A percentile compares a stretch with the other conserved stretches of the same genome.
phyloP scores from a whole-genome alignment of 495 filamentous ascomycete genomes.

The Amphirosellinia nigrospora region DNA sequence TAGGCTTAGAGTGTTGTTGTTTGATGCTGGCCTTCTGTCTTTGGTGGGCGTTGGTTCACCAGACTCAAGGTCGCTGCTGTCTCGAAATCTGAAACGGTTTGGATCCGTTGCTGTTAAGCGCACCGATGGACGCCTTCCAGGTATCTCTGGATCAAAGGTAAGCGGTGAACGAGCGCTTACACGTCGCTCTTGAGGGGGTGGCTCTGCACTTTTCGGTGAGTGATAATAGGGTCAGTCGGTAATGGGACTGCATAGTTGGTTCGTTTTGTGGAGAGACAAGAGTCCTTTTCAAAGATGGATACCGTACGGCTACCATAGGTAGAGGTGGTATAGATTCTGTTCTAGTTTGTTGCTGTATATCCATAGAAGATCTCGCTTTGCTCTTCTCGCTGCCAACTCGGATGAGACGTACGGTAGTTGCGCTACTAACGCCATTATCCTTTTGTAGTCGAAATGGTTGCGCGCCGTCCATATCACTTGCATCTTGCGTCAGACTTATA shows the following conservation, averaged over 20 bases:
- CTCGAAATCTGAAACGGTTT: slow-evolving; percentile 37
- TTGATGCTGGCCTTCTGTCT: slow-evolving; percentile 15
- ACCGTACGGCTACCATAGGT: background rate
- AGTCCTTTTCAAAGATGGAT: background rate
- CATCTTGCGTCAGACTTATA: background rate
- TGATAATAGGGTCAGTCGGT: background rate
- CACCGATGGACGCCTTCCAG: background rate
- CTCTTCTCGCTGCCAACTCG: slow-evolving; percentile 33
- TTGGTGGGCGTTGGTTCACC: slow-evolving; percentile 31
- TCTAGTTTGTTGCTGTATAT: background rate
- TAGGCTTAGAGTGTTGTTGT: slow-evolving; percentile 30
- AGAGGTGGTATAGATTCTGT: slow-evolving; percentile 6
- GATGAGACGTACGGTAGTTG: slow-evolving; percentile 39
- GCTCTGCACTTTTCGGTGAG: background rate
- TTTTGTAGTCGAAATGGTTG: slow-evolving; percentile 36
- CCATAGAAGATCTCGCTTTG: slow-evolving; percentile 12
- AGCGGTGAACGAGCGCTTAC: background rate
- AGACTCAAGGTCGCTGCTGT: slow-evolving; percentile 38
- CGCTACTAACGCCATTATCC: slow-evolving; percentile 31
- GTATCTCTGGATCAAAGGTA: slow-evolving; percentile 6
- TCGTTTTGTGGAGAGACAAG: background rate
- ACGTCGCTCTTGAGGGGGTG: background rate
- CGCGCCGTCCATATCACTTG: slow-evolving; percentile 28
- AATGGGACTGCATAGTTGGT: background rate
- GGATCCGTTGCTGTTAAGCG: slow-evolving; percentile 26